A percentile compares a stretch with the other conserved stretches of the same genome.
Evolutionary conservation across 2,329 filamentous ascomycete species (phyloP).

Genomic region (Ascochyta rabiei): DNA sequence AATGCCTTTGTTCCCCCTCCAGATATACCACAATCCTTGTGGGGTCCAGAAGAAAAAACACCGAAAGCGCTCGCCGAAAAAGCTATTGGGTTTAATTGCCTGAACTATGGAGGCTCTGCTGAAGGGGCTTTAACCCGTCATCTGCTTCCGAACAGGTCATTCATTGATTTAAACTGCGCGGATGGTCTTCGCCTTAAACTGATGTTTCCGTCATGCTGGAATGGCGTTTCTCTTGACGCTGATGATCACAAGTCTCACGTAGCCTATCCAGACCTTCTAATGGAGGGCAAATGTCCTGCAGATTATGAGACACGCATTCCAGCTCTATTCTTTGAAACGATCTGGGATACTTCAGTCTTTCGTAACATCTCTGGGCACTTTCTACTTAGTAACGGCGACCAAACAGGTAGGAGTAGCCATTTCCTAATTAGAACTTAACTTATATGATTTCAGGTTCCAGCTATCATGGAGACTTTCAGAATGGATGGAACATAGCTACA

Average conservation of each 20-base stretch:
- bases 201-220: not conserved
- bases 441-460: too few relatives aligned
- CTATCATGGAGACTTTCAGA: too few relatives aligned
- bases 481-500: too few relatives aligned
- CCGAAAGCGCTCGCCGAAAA: conserved; percentile 16
- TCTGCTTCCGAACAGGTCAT: not conserved
- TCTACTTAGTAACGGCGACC: too few relatives aligned
- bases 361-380: too few relatives aligned
- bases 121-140: conserved; percentile 27
- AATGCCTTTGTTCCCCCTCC: not conserved
- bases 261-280: not conserved
- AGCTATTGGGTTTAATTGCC: conserved; percentile 21
- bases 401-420: too few relatives aligned
- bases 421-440: too few relatives aligned
- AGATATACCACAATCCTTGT: conserved; percentile 1
- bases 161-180: not conserved
- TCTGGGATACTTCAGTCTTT: too few relatives aligned
- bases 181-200: not conserved
- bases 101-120: conserved; percentile 14
- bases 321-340: too few relatives aligned
- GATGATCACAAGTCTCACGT: not conserved
- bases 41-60: conserved; percentile 14
- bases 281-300: not conserved
- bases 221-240: not conserved
- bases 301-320: too few relatives aligned